A percentile compares a stretch with the other conserved stretches of the same genome.
phyloP scores from a whole-genome alignment of 2,329 filamentous ascomycete species.

The Colletotrichum trifolii region DNA sequence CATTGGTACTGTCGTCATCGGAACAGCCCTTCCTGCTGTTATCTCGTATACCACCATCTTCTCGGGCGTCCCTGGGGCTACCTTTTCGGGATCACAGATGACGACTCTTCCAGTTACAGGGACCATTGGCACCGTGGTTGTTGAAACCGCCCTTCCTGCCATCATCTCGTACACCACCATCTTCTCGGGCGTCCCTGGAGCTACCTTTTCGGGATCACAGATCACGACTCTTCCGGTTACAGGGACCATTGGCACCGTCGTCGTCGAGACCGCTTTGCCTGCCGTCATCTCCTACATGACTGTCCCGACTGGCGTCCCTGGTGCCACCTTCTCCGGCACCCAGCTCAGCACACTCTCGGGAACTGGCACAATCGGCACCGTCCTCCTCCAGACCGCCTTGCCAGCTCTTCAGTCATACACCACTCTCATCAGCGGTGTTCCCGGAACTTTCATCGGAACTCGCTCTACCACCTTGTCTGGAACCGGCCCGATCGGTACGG shows the following conservation, averaged over 20 bases:
- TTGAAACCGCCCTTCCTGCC: background rate
- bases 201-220: background rate
- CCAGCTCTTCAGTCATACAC: conserved; percentile 2
- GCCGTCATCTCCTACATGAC: background rate
- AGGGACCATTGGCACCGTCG: background rate
- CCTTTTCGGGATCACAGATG: background rate
- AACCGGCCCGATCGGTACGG: background rate
- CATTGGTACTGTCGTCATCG: conserved; percentile 3
- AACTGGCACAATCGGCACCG: conserved; percentile 9
- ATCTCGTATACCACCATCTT: conserved; percentile 1
- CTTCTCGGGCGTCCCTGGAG: background rate
- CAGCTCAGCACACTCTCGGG: conserved; percentile 2
- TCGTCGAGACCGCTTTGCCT: background rate
- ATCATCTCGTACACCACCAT: background rate
- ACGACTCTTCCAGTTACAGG: background rate
- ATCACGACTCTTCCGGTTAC: background rate
- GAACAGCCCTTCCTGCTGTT: conserved; percentile 4
- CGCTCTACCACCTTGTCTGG: background rate
- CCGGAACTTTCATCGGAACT: conserved; percentile 1
- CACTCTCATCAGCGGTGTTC: background rate
- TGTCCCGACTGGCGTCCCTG: conserved; percentile 1
- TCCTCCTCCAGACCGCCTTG: conserved; percentile 10
- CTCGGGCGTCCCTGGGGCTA: background rate
- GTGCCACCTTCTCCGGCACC: conserved; percentile 5
- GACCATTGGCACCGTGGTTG: background rate